These are phyloP conservation scores for Flaveria linearis DNA, from an alignment of 129 eudicot genomes.

Conservation along the genomic window DNA sequence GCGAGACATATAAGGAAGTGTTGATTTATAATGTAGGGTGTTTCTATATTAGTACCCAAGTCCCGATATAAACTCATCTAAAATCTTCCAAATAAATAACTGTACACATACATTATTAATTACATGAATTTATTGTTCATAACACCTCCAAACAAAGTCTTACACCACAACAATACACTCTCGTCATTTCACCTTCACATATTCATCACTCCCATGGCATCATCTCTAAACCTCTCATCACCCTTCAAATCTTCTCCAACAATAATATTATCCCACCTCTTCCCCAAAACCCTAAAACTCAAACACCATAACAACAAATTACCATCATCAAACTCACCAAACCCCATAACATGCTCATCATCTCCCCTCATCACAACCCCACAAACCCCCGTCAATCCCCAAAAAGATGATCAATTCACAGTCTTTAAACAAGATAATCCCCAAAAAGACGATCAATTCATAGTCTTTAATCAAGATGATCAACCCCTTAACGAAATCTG, in stretches of 20 bases:
- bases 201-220: conserved; percentile 24
- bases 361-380: conserved; percentile 41
- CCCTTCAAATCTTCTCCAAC: conserved; percentile 7
- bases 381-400: conserved; percentile 15
- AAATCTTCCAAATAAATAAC: too few relatives aligned
- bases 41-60: too few relatives aligned
- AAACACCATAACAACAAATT: not conserved
- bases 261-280: not conserved
- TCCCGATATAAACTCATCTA: too few relatives aligned
- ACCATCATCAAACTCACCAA: conserved; percentile 7
- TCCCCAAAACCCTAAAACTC: conserved; percentile 18
- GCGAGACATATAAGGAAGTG: too few relatives aligned
- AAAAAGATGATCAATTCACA: conserved; percentile 15
- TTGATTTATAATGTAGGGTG: too few relatives aligned
- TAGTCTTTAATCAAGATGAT: conserved; percentile 4
- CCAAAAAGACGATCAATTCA: conserved; percentile 21
- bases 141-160: too few relatives aligned
- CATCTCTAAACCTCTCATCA: conserved; percentile 32
- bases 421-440: conserved; percentile 9
- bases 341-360: conserved; percentile 36
- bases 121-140: too few relatives aligned
- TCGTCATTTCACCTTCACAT: conserved; percentile 16
- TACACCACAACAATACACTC: conserved; percentile 2
- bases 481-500: conserved; percentile 55
- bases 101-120: too few relatives aligned